These are phyloP conservation scores for Acanthamoeba triangularis DNA, from an alignment of 208 protist genomes.

Conservation along the genomic window DNA sequence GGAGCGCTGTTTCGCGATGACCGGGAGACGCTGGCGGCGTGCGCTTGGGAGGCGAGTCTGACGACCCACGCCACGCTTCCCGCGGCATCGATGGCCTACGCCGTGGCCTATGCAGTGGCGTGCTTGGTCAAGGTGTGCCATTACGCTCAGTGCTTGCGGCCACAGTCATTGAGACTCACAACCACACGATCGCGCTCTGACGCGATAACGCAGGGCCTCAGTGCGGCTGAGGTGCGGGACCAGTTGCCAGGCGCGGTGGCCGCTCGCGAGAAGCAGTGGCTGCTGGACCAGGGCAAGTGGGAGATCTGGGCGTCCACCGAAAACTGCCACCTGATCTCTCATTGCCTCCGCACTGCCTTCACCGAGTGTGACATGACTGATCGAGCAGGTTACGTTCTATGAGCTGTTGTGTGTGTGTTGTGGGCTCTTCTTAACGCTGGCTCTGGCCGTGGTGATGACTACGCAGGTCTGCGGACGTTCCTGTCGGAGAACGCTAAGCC, in stretches of 20 bases:
- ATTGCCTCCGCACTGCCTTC: neutral
- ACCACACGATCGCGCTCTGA: neutral
- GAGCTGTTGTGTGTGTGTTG: neutral
- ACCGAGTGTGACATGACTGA: neutral
- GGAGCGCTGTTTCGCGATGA: constrained; percentile 17
- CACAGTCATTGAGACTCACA: no score
- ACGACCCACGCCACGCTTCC: neutral
- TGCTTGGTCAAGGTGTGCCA: neutral
- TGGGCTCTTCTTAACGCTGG: neutral
- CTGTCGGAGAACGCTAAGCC: neutral
- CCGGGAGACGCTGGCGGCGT: neutral
- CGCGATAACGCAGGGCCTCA: neutral
- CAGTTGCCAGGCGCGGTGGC: neutral
- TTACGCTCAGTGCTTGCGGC: neutral
- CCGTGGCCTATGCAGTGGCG: neutral
- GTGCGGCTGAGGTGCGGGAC: neutral
- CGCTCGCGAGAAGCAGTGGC: constrained; percentile 10
- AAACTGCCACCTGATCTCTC: constrained; percentile 9
- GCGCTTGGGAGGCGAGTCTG: neutral
- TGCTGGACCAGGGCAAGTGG: neutral
- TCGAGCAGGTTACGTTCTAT: neutral
- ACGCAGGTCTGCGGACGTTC: neutral
- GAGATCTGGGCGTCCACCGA: constrained; percentile 11
- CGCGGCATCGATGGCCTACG: constrained; percentile 9
- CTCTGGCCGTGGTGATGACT: neutral